Conservation (phyloP, 768 basidiomycete species). For the Suillus weaverae region DNA sequence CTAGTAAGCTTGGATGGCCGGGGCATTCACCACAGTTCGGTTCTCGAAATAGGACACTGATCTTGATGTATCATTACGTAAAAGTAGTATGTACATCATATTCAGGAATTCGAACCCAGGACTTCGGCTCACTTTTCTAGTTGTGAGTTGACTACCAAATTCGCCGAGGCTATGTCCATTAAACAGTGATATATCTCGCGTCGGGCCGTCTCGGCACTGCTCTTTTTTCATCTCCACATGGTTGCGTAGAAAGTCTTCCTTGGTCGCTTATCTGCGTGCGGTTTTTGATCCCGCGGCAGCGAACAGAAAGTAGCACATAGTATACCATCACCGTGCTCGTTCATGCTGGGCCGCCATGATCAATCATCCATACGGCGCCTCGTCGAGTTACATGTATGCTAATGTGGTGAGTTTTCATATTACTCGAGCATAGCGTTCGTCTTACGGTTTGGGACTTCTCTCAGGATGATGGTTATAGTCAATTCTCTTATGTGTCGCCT, state of each 20-base stretch:
- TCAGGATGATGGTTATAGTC: slow-evolving; percentile 13
- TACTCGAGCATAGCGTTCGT: background rate
- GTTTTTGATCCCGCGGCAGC: background rate
- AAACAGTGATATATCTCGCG: background rate
- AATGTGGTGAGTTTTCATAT: slow-evolving; percentile 16
- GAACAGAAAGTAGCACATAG: background rate
- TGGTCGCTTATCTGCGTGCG: background rate
- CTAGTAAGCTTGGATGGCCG: background rate
- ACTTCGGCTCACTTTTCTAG: background rate
- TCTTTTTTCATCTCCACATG: background rate
- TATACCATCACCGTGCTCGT: background rate
- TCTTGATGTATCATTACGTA: too few species aligned
- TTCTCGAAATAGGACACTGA: background rate
- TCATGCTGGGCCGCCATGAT: slow-evolving; percentile 19
- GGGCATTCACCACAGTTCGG: background rate
- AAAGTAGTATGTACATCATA: background rate
- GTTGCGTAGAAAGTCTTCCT: background rate
- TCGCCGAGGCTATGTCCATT: background rate
- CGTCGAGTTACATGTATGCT: slow-evolving; percentile 28
- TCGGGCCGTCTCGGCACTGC: slow-evolving; percentile 3
- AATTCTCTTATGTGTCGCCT: background rate
- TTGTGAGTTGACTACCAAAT: too few species aligned
- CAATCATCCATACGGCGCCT: slow-evolving; percentile 31
- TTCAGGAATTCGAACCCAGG: background rate
- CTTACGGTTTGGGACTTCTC: background rate